A percentile compares a stretch with the other conserved stretches of the same genome.
These are phyloP conservation scores for Lipomyces japonicus DNA, from an alignment of 805 yeast genomes.

Conservation along the genomic window DNA sequence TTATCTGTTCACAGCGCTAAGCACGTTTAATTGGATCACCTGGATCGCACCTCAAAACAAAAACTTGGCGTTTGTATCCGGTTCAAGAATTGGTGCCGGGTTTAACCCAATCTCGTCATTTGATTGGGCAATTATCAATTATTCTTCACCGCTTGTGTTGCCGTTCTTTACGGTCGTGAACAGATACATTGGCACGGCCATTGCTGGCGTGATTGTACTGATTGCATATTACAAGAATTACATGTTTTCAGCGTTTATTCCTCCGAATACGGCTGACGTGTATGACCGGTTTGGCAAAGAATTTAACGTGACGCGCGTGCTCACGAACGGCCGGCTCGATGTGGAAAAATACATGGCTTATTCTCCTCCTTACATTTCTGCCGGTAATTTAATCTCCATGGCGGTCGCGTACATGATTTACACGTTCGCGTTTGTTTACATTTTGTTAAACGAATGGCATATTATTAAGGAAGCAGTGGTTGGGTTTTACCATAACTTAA, in stretches of 20 bases:
- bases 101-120: slow-evolving; percentile 36
- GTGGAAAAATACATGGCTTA: slow-evolving; percentile 13
- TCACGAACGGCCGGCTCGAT: slow-evolving; percentile 37
- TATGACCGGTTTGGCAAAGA: slow-evolving; percentile 45
- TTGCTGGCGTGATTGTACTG: slow-evolving; percentile 36
- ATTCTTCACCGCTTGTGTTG: slow-evolving; percentile 36
- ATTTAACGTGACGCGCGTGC: slow-evolving; percentile 44
- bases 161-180: slow-evolving; percentile 45
- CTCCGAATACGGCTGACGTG: slow-evolving; percentile 45
- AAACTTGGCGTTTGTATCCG: slow-evolving; percentile 53
- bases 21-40: slow-evolving; percentile 58
- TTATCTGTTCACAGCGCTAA: slow-evolving; percentile 56
- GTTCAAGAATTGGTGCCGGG: slow-evolving; percentile 54
- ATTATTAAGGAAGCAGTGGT: slow-evolving; percentile 51
- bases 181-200: slow-evolving; percentile 39
- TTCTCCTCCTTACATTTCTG: slow-evolving; percentile 38
- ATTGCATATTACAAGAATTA: slow-evolving; percentile 46
- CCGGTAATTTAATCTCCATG: slow-evolving; percentile 46
- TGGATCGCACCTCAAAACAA: slow-evolving; percentile 40
- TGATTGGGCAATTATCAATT: slow-evolving; percentile 43
- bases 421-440: slow-evolving; percentile 61
- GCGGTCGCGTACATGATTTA: slow-evolving; percentile 41
- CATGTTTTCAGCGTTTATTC: slow-evolving; percentile 49
- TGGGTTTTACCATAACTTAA: slow-evolving; percentile 48
- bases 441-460: slow-evolving; percentile 57